phyloP scores from a whole-genome alignment of 169 alveolate species.

The Miamiensis avidus region DNA sequence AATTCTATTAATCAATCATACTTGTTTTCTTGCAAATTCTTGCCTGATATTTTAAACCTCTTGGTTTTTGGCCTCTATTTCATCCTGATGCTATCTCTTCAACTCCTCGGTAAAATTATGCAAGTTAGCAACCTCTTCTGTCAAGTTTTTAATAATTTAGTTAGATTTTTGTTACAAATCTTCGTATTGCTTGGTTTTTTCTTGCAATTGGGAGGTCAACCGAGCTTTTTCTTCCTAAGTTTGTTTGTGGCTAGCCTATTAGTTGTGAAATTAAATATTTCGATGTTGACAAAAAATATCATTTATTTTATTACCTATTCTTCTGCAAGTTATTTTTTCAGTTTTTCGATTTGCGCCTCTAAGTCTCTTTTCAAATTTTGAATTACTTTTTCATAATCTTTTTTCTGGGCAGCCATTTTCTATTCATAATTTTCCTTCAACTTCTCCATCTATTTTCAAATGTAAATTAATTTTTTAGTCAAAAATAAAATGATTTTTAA shows the following conservation, averaged over 20 bases:
- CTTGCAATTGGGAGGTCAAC: conserved; percentile 26
- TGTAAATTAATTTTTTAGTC: not conserved
- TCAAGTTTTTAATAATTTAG: conserved; percentile 21
- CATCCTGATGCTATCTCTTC: conserved; percentile 51
- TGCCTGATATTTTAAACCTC: conserved; percentile 46
- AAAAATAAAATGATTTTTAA: conserved; percentile 13
- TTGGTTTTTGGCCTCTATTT: conserved; percentile 37
- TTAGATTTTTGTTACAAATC: conserved; percentile 30
- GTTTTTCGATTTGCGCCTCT: not conserved
- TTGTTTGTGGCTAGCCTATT: conserved; percentile 8
- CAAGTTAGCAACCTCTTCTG: conserved; percentile 57
- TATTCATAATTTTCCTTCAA: conserved; percentile 14
- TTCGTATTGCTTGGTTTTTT: conserved; percentile 25
- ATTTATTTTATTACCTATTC: not conserved
- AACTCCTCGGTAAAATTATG: conserved; percentile 60
- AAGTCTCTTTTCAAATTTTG: not conserved
- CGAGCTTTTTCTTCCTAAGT: conserved; percentile 36
- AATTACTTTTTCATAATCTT: not conserved
- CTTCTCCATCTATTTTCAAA: conserved; percentile 32
- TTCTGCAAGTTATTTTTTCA: too few relatives aligned
- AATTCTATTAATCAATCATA: not conserved
- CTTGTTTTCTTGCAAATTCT: conserved; percentile 42
- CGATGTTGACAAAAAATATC: not conserved
- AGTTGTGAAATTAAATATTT: not conserved
- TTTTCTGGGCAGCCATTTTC: not conserved